Conservation (phyloP, 305 asterid species). For the Rubia peregrina region DNA sequence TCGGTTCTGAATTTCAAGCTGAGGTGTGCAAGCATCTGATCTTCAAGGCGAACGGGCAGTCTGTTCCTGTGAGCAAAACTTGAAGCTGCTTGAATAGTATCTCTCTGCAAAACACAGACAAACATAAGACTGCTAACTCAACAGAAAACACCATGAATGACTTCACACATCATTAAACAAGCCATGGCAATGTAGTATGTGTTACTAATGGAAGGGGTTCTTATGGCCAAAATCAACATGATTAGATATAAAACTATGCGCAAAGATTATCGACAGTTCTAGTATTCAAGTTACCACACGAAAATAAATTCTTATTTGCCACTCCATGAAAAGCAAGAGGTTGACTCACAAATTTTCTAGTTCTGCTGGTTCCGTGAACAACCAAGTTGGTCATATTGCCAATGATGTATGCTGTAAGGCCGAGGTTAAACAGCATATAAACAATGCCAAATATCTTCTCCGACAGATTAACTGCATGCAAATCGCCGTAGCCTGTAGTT, state of each 20-base stretch:
- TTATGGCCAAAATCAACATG: background rate
- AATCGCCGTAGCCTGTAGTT: conserved; percentile 80
- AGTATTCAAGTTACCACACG: too few relatives aligned
- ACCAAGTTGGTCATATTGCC: conserved; percentile 91
- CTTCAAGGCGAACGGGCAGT: conserved; percentile 56
- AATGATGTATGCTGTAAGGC: conserved; percentile 58
- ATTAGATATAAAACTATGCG: background rate
- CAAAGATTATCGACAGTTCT: background rate
- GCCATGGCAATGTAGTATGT: too few relatives aligned
- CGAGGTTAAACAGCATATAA: conserved; percentile 61
- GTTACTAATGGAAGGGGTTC: too few relatives aligned
- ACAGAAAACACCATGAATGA: background rate
- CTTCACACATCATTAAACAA: too few relatives aligned
- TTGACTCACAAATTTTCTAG: conserved; percentile 66
- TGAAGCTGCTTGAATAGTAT: conserved; percentile 62
- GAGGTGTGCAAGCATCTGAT: conserved; percentile 79
- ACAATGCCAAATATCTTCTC: conserved; percentile 58
- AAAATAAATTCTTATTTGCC: background rate
- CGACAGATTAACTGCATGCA: conserved; percentile 51
- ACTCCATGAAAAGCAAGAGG: conserved; percentile 7
- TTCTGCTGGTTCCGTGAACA: conserved; percentile 66
- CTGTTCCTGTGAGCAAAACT: conserved; percentile 69
- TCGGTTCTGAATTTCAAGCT: conserved; percentile 67
- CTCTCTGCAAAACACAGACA: conserved; percentile 39
- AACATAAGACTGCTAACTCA: background rate